Base-by-base conservation (phyloP, 2,329 filamentous ascomycete genomes). In the Clarireedia monteithiana region DNA sequence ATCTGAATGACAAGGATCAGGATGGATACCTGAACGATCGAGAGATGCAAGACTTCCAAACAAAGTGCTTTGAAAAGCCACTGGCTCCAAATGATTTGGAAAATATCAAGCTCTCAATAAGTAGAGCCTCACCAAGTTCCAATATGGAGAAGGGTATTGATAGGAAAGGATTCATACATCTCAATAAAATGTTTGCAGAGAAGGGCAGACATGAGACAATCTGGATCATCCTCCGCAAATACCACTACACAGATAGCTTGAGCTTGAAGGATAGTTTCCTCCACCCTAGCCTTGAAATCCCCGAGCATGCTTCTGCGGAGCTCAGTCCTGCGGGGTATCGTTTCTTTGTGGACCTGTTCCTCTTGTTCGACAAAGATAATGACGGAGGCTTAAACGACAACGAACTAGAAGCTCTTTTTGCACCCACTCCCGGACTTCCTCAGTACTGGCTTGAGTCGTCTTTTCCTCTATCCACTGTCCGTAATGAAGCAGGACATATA, bases 121-220 rank as follows among this genome's bases (percentile, higher is more conserved):
- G 83, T 60, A 88, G 88, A 67, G 75, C 80, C 15, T 77, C 84
- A 1, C 82, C 86, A 0, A 76, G 79, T 3, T 81, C 83, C 0
- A 79, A 83, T 24, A 77, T 82, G 2, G 78, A 83, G 30, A 81
- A 77, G 44, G 94, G 92, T 1, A 88, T 99, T 62, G 87, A 91
- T 60, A 81, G 89, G 62, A 80, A 79, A 39, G 91, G 90, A 0
- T 99, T 99, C 66, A 73, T 99, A 49, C 83, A 92, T 62, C 75
- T 99, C 40, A 97, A 97, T 74, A 96, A 91, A 72, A 83, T 97
- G 57, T 99, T 96, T 69, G 94, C 91, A 0, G 92, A 97, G 69
- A 97, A 97, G 70, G 94, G 94, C 12, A 87, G 94, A 12, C 94
- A 99, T 69, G 94, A 99, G 73, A 99, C 94, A 0, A 94, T 97